phyloP scores from a whole-genome alignment of 306 rosid genomes.

The Cucumis sativus region DNA sequence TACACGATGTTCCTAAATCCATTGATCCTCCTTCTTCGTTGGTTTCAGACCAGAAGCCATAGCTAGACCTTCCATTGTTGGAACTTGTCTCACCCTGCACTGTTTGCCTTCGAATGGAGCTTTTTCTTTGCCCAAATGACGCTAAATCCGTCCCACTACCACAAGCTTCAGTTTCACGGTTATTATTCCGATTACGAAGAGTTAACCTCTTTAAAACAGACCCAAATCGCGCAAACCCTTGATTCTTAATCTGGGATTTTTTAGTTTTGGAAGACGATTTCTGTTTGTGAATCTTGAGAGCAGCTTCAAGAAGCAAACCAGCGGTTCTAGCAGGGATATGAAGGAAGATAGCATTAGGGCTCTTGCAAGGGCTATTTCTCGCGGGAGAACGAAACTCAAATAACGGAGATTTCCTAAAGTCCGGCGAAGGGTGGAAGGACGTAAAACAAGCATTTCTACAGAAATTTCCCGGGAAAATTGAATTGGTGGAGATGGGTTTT shows the following conservation, averaged over 20 bases:
- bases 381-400: slow-evolving; percentile 41
- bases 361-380: slow-evolving; percentile 27
- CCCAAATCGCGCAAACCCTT: slow-evolving; percentile 43
- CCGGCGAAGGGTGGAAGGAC: slow-evolving; percentile 46
- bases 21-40: slow-evolving; percentile 6
- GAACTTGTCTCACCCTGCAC: background rate
- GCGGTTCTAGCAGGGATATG: slow-evolving; percentile 71
- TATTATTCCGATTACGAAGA: slow-evolving; percentile 15
- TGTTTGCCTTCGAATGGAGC: slow-evolving; percentile 1
- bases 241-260: slow-evolving; percentile 15
- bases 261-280: slow-evolving; percentile 25
- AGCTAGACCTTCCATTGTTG: slow-evolving; percentile 9
- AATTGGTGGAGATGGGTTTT: slow-evolving; percentile 15
- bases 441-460: slow-evolving; percentile 55
- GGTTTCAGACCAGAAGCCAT: slow-evolving; percentile 11
- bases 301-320: slow-evolving; percentile 65
- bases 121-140: slow-evolving; percentile 15
- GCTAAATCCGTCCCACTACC: slow-evolving; percentile 20
- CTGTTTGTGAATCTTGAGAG: slow-evolving; percentile 62
- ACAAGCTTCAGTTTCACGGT: slow-evolving; percentile 12
- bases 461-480: slow-evolving; percentile 18
- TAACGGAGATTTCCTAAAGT: slow-evolving; percentile 52
- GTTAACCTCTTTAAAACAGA: slow-evolving; percentile 50
- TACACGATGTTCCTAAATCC: slow-evolving; percentile 11
- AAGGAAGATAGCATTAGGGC: slow-evolving; percentile 51